Conservation (phyloP, 2,329 filamentous ascomycete genomes). For the Sordariomycetes sp. region DNA sequence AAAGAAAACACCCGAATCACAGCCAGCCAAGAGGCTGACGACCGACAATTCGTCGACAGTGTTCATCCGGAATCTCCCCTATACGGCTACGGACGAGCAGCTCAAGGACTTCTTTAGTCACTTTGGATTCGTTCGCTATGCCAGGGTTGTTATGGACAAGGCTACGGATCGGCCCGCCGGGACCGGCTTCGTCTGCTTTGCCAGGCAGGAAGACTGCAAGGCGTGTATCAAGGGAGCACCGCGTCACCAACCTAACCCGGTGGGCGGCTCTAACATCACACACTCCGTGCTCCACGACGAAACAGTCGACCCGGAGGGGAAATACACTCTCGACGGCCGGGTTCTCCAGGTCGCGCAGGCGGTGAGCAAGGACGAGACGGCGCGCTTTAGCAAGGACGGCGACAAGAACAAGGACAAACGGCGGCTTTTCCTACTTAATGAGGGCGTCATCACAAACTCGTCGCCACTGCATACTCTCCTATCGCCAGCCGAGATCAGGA, state of each 20-base stretch:
- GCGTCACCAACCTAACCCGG: conserved; percentile 28
- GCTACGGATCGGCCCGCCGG: conserved; percentile 79
- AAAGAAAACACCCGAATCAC: conserved; percentile 5
- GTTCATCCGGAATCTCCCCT: conserved; percentile 91
- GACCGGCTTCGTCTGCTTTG: conserved; percentile 93
- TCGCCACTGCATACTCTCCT: conserved; percentile 70
- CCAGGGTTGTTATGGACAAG: conserved; percentile 79
- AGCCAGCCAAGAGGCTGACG: conserved; percentile 18
- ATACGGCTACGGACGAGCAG: conserved; percentile 71
- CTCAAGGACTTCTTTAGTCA: conserved; percentile 78
- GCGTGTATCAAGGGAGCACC: conserved; percentile 69
- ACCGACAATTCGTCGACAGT: conserved; percentile 66
- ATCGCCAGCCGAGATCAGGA: conserved; percentile 67
- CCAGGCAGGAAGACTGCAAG: conserved; percentile 63
- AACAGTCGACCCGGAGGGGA: conserved; percentile 66
- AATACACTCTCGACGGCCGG: conserved; percentile 84
- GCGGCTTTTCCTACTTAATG: conserved; percentile 74
- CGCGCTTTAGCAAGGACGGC: conserved; percentile 56
- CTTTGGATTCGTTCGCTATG: conserved; percentile 85
- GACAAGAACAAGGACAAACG: conserved; percentile 82
- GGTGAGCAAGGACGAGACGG: conserved; percentile 73
- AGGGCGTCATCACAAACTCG: conserved; percentile 71
- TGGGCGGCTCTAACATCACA: conserved; percentile 37
- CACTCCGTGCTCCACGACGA: conserved; percentile 86
- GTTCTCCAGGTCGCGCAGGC: conserved; percentile 77